A percentile compares a stretch with the other conserved stretches of the same genome.
Evolutionary conservation across 2,329 filamentous ascomycete species (phyloP).

Genomic region (Dactylellina drechsleri): DNA sequence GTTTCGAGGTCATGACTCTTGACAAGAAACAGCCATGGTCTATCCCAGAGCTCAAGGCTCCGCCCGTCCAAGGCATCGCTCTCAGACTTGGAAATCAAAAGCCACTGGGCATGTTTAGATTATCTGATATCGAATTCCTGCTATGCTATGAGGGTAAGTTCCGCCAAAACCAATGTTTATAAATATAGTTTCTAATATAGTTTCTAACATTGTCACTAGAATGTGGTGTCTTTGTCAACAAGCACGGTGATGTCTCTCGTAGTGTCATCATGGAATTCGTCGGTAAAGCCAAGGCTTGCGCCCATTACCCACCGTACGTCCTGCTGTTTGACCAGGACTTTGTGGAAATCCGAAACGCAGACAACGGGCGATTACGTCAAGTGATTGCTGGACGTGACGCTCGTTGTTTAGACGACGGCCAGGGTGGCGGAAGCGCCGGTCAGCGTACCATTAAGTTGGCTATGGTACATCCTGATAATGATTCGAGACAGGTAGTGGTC

Average conservation of each 20-base stretch:
- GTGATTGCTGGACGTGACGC: conserved; percentile 94
- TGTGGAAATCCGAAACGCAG: conserved; percentile 94
- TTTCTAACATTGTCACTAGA: conserved; percentile 64
- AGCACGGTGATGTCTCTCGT: conserved; percentile 93
- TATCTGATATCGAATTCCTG: conserved; percentile 91
- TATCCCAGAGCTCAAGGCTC: conserved; percentile 83
- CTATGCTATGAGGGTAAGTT: conserved; percentile 77
- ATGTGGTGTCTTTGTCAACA: conserved; percentile 97
- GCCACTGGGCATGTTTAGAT: conserved; percentile 94
- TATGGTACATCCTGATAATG: conserved; percentile 90
- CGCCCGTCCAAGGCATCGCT: conserved; percentile 77
- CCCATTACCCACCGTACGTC: conserved; percentile 90
- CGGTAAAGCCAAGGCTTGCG: conserved; percentile 86
- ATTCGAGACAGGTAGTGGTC: conserved; percentile 85
- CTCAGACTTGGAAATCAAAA: conserved; percentile 82
- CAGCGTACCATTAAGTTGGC: conserved; percentile 88
- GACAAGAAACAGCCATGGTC: conserved; percentile 97
- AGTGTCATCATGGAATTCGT: conserved; percentile 99
- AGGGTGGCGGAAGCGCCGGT: conserved; percentile 70
- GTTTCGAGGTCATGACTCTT: conserved; percentile 90
- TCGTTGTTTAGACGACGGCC: conserved; percentile 86
- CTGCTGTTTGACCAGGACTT: conserved; percentile 96
- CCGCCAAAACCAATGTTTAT: neutral
- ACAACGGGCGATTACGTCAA: conserved; percentile 91
- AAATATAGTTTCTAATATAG: neutral